A percentile compares a stretch with the other conserved stretches of the same genome.
Evolutionary conservation across 1,284 basidiomycete species (phyloP).

Genomic region (Irpex rosettiformis): DNA sequence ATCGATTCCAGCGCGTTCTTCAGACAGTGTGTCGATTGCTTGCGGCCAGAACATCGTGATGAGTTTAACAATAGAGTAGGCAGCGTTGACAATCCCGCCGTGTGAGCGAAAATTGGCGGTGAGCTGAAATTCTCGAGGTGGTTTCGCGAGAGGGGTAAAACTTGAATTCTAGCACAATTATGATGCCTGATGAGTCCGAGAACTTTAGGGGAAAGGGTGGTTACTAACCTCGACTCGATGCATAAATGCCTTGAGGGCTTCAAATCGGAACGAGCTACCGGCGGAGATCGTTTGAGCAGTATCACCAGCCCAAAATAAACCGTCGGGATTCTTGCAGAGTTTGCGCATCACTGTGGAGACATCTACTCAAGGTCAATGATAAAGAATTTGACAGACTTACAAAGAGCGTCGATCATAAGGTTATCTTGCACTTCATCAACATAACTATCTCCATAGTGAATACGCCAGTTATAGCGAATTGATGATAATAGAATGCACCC

Average conservation of each 20-base stretch:
- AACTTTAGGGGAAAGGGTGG: not conserved
- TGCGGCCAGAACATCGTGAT: slow-evolving; percentile 63
- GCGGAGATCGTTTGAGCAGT: slow-evolving; percentile 75
- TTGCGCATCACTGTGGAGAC: slow-evolving; percentile 48
- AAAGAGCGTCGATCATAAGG: slow-evolving; percentile 58
- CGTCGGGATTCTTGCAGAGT: slow-evolving; percentile 59
- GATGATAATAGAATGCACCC: slow-evolving; percentile 19
- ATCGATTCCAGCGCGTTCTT: slow-evolving; percentile 56
- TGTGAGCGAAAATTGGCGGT: slow-evolving; percentile 70
- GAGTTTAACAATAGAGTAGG: slow-evolving; percentile 57
- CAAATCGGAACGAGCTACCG: slow-evolving; percentile 69
- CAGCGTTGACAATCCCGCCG: slow-evolving; percentile 60
- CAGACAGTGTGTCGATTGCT: slow-evolving; percentile 57
- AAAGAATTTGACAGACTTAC: slow-evolving; percentile 32
- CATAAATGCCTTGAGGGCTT: slow-evolving; percentile 67
- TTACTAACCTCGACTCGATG: slow-evolving; percentile 51
- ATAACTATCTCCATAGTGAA: slow-evolving; percentile 41
- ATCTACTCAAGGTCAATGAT: not conserved
- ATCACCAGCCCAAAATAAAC: slow-evolving; percentile 77
- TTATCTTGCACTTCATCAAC: slow-evolving; percentile 76
- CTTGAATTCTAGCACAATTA: too few relatives aligned
- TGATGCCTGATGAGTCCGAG: not conserved
- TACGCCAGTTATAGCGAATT: not conserved
- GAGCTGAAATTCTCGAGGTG: slow-evolving; percentile 55
- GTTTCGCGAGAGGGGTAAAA: slow-evolving; percentile 10